Evolutionary conservation across 345 rosid species (phyloP).

Genomic region (Cardamine chenopodiifolia): DNA sequence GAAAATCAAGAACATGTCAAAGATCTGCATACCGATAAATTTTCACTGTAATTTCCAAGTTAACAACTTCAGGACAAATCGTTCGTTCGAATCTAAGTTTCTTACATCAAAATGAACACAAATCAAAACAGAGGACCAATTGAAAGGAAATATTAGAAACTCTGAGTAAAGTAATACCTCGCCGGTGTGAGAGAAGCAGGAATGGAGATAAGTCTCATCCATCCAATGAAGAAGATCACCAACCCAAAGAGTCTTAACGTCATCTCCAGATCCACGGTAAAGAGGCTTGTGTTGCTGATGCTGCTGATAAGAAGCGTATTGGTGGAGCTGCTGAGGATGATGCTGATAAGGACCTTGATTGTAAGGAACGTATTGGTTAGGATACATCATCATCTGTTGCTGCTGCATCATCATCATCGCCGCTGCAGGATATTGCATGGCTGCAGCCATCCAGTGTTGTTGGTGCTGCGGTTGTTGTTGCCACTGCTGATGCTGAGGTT

Average conservation of each 20-base stretch:
- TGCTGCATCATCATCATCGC: slow-evolving; percentile 95
- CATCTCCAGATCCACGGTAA: slow-evolving; percentile 56
- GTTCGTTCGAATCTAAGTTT: neutral
- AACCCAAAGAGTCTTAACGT: slow-evolving; percentile 77
- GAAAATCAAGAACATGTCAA: slow-evolving; percentile 20
- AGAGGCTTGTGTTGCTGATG: slow-evolving; percentile 42
- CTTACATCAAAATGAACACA: neutral
- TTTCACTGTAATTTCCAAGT: neutral
- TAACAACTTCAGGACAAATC: neutral
- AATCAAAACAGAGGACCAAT: slow-evolving; percentile 49
- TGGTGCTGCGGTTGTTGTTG: slow-evolving; percentile 48
- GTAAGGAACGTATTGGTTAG: slow-evolving; percentile 75
- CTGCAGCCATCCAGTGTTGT: slow-evolving; percentile 64
- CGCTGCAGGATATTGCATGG: slow-evolving; percentile 85
- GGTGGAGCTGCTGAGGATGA: slow-evolving; percentile 32
- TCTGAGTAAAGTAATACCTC: slow-evolving; percentile 53
- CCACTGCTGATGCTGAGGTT: slow-evolving; percentile 32
- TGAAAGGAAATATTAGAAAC: slow-evolving; percentile 37
- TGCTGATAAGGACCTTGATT: slow-evolving; percentile 43
- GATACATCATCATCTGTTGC: slow-evolving; percentile 89
- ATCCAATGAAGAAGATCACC: slow-evolving; percentile 94
- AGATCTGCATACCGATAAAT: slow-evolving; percentile 1
- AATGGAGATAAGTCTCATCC: slow-evolving; percentile 83
- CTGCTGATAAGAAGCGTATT: slow-evolving; percentile 35
- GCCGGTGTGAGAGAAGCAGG: slow-evolving; percentile 69